Evolutionary conservation across 768 basidiomycete species (phyloP).

Genomic region (Leccinum variicolor): DNA sequence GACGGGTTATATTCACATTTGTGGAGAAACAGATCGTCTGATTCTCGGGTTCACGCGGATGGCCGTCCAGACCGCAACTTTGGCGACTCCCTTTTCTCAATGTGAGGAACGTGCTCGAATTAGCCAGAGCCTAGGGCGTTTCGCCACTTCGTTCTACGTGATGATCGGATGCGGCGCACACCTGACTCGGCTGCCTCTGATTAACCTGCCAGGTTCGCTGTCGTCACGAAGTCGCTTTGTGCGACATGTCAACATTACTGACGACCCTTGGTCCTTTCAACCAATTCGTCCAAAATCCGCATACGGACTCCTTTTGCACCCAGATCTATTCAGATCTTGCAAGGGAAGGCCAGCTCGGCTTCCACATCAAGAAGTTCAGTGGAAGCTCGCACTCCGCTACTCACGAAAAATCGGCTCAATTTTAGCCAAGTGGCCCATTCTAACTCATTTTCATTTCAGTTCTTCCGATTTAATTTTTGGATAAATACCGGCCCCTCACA

Average conservation of each 20-base stretch:
- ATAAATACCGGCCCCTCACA: slow-evolving; percentile 28
- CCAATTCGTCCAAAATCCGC: slow-evolving; percentile 3
- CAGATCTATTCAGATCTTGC: slow-evolving; percentile 20
- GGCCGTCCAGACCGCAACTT: slow-evolving; percentile 9
- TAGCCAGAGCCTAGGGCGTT: background rate
- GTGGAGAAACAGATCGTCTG: slow-evolving; percentile 3
- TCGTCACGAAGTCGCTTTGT: background rate
- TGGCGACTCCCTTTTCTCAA: slow-evolving; percentile 11
- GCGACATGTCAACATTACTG: background rate
- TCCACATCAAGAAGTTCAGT: slow-evolving; percentile 26
- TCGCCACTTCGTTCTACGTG: background rate
- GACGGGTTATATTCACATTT: background rate
- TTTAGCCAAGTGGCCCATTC: slow-evolving; percentile 26
- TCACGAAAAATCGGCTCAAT: slow-evolving; percentile 26
- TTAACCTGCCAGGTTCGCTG: background rate
- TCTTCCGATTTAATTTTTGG: slow-evolving; percentile 9
- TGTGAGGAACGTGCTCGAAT: background rate
- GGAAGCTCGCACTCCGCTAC: slow-evolving; percentile 20
- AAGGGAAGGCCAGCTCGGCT: slow-evolving; percentile 9
- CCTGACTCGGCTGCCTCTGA: background rate
- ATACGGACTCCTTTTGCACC: slow-evolving; percentile 10
- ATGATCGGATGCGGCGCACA: background rate
- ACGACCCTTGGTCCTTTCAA: slow-evolving; percentile 2
- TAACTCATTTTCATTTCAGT: slow-evolving; percentile 15
- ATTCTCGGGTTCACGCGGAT: slow-evolving; percentile 14